phyloP scores from a whole-genome alignment of 257 asterid species.

The Gentiana dahurica region DNA sequence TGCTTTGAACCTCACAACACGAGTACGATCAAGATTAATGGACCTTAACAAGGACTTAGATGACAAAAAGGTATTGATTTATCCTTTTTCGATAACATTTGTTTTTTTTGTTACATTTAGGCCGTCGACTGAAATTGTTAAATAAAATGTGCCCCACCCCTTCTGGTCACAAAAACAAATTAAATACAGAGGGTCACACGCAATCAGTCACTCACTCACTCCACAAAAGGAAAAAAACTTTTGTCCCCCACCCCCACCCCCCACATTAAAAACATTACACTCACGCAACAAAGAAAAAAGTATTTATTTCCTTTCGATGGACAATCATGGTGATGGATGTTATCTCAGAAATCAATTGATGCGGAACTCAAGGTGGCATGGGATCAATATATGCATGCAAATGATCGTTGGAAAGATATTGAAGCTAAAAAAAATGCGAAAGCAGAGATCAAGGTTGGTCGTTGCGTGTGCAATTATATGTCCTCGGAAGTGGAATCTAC shows the following conservation, averaged over 20 bases:
- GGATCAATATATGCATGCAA: conserved; percentile 47
- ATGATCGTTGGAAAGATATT: conserved; percentile 47
- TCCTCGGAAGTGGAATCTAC: conserved; percentile 1
- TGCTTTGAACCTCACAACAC: conserved; percentile 52
- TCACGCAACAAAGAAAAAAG: too few species aligned
- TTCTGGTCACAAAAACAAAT: too few species aligned
- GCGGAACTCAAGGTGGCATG: conserved; percentile 34
- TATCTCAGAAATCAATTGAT: conserved; percentile 52
- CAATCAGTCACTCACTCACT: too few species aligned
- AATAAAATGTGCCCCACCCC: too few species aligned
- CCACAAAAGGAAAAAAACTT: too few species aligned
- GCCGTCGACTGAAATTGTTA: too few species aligned
- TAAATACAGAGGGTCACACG: too few species aligned
- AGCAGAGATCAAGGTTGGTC: conserved; percentile 50
- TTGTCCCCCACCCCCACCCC: too few species aligned
- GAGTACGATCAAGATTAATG: conserved; percentile 46
- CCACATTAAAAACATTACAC: too few species aligned
- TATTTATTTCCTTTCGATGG: too few species aligned
- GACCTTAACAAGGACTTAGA: conserved; percentile 49
- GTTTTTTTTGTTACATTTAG: too few species aligned
- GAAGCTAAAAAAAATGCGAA: conserved; percentile 65
- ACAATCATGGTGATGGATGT: background rate
- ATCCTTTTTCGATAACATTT: too few species aligned
- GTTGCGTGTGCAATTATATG: conserved; percentile 1
- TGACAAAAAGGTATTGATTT: conserved; percentile 53